Conservation (phyloP, 2,329 filamentous ascomycete species). For the Penicillium sp. region DNA sequence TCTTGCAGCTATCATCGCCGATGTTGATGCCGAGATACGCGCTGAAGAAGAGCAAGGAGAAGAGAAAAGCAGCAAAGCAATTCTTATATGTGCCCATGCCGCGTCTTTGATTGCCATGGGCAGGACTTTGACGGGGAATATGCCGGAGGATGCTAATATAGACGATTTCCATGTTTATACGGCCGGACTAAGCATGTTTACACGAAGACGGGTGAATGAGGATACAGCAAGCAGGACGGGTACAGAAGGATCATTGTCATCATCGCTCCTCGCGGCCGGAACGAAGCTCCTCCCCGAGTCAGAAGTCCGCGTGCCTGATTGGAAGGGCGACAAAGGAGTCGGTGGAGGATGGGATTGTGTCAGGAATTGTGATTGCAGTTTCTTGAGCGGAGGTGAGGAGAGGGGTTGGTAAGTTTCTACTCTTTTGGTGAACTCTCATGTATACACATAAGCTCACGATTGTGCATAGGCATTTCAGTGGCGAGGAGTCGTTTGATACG, state of each 20-base stretch:
- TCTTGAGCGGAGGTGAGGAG: conserved; percentile 75
- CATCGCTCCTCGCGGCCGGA: conserved; percentile 22
- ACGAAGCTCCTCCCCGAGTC: conserved; percentile 24
- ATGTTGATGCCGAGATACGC: conserved; percentile 59
- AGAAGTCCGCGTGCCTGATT: conserved; percentile 36
- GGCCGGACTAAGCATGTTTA: conserved; percentile 71
- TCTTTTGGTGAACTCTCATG: too few species aligned
- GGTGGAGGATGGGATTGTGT: conserved; percentile 76
- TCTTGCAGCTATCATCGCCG: conserved; percentile 65
- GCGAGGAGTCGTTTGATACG: conserved; percentile 45
- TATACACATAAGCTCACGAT: neutral
- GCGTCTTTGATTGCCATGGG: conserved; percentile 85
- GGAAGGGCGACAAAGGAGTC: conserved; percentile 60
- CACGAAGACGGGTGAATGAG: conserved; percentile 33
- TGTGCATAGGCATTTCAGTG: conserved; percentile 40
- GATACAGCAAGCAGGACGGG: conserved; percentile 23
- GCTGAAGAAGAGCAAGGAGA: conserved; percentile 29
- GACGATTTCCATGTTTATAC: conserved; percentile 86
- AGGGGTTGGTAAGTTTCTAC: conserved; percentile 69
- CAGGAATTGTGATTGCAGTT: conserved; percentile 79
- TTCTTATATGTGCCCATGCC: conserved; percentile 85
- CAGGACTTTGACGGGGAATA: conserved; percentile 70
- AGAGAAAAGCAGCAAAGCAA: conserved; percentile 45
- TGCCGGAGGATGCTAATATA: conserved; percentile 66
- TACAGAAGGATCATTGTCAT: conserved; percentile 15